Percentiles rank a stretch among this genome's conserved stretches.
Evolutionary conservation across 2,329 filamentous ascomycete species (phyloP).

Genomic region (Ascochyta pisi): DNA sequence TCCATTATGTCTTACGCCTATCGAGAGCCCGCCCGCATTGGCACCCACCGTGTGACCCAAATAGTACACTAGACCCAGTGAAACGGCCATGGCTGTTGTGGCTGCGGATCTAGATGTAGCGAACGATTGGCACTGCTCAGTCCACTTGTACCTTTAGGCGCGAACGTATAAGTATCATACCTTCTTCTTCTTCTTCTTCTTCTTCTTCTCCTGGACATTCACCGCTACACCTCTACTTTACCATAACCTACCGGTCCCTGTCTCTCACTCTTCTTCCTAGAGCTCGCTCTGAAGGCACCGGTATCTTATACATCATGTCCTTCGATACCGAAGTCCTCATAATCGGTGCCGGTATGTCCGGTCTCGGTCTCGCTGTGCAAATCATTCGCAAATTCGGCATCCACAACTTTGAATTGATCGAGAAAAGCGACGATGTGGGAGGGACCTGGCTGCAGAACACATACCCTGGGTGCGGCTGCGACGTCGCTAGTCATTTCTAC

Average conservation of each 20-base stretch:
- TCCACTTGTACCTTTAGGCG: neutral
- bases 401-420: conserved; percentile 53
- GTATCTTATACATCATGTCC: conserved; percentile 28
- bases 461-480: conserved; percentile 46
- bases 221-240: neutral
- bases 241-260: too few relatives aligned
- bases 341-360: conserved; percentile 59
- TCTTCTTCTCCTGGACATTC: neutral
- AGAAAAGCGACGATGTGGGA: conserved; percentile 51
- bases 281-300: too few relatives aligned
- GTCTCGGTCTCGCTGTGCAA: conserved; percentile 56
- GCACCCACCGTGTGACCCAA: neutral
- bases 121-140: neutral
- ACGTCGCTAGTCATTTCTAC: conserved; percentile 62
- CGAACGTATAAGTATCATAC: neutral
- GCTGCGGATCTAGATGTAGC: neutral
- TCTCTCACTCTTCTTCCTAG: neutral
- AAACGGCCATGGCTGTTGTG: neutral
- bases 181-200: neutral
- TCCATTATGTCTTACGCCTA: neutral
- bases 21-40: conserved; percentile 4
- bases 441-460: conserved; percentile 45
- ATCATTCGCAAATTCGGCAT: conserved; percentile 51
- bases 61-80: neutral
- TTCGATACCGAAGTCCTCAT: conserved; percentile 57